These are phyloP conservation scores for Vitis hybrid DNA, from an alignment of 177 flowering plant genomes.

Conservation along the genomic window DNA sequence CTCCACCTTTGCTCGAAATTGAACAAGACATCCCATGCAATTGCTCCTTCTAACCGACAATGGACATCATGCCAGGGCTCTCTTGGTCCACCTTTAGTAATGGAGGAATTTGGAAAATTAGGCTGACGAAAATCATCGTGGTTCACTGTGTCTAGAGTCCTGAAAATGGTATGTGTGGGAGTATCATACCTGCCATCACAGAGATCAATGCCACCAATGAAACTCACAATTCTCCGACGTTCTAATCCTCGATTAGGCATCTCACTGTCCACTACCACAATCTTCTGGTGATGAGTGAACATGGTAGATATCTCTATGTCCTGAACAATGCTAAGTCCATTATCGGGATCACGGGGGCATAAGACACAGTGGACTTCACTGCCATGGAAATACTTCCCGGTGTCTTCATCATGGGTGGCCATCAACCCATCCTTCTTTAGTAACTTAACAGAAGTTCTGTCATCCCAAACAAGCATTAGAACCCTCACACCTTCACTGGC, in stretches of 20 bases:
- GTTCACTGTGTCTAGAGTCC: conserved; percentile 51
- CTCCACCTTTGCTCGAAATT: conserved; percentile 74
- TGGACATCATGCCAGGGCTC: conserved; percentile 85
- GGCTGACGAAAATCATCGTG: conserved; percentile 70
- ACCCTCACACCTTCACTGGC: conserved; percentile 69
- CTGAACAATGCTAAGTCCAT: conserved; percentile 50
- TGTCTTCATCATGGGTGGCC: conserved; percentile 69
- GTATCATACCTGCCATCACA: conserved; percentile 73
- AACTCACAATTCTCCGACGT: conserved; percentile 57
- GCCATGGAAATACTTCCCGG: conserved; percentile 37
- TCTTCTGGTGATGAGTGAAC: conserved; percentile 81
- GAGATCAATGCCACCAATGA: conserved; percentile 67
- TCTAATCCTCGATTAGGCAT: conserved; percentile 31
- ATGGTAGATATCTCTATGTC: conserved; percentile 51
- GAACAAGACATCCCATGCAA: conserved; percentile 72
- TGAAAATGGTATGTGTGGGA: conserved; percentile 52
- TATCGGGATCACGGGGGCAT: conserved; percentile 66
- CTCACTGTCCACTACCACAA: conserved; percentile 51
- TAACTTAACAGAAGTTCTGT: conserved; percentile 48
- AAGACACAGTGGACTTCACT: conserved; percentile 54
- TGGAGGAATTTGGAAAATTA: conserved; percentile 43
- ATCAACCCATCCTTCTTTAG: conserved; percentile 60
- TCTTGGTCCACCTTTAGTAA: conserved; percentile 63
- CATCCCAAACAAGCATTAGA: conserved; percentile 77
- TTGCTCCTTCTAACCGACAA: conserved; percentile 56